Evolutionary conservation across 805 yeast species (phyloP).

Genomic region (Kluyveromyces wickerhamii): DNA sequence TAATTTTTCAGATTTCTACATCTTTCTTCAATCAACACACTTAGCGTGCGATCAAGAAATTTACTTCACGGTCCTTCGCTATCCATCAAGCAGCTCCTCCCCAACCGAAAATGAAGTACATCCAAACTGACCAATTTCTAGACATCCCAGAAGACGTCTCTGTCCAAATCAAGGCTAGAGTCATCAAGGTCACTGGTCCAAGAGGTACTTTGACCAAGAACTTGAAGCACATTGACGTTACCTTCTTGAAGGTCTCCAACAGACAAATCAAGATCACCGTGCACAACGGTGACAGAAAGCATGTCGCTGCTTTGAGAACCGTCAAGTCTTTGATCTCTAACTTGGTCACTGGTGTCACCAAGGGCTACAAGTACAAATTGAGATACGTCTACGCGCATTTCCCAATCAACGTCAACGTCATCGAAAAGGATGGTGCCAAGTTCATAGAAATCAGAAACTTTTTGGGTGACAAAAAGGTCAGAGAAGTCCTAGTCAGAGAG

Average conservation of each 20-base stretch:
- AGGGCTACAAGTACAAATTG: constrained; percentile 99
- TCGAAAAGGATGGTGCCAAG: constrained; percentile 65
- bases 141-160: constrained; percentile 89
- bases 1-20: no score
- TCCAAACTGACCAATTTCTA: constrained; percentile 77
- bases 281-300: constrained; percentile 99
- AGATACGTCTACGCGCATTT: constrained; percentile 99
- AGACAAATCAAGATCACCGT: constrained; percentile 79
- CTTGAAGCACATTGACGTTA: constrained; percentile 90
- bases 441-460: constrained; percentile 97
- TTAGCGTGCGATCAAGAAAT: no score
- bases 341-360: constrained; percentile 97
- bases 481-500: constrained; percentile 76
- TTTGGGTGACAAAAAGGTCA: constrained; percentile 98
- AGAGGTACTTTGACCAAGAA: constrained; percentile 90
- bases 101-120: constrained; percentile 58
- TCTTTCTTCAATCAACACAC: no score
- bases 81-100: no score
- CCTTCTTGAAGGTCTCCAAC: constrained; percentile 73
- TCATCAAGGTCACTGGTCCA: constrained; percentile 89
- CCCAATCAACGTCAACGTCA: constrained; percentile 97
- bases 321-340: constrained; percentile 92
- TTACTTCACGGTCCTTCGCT: no score
- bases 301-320: constrained; percentile 98
- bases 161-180: constrained; percentile 86